phyloP scores from a whole-genome alignment of 768 basidiomycete species.

The Tylopilus sp. region DNA sequence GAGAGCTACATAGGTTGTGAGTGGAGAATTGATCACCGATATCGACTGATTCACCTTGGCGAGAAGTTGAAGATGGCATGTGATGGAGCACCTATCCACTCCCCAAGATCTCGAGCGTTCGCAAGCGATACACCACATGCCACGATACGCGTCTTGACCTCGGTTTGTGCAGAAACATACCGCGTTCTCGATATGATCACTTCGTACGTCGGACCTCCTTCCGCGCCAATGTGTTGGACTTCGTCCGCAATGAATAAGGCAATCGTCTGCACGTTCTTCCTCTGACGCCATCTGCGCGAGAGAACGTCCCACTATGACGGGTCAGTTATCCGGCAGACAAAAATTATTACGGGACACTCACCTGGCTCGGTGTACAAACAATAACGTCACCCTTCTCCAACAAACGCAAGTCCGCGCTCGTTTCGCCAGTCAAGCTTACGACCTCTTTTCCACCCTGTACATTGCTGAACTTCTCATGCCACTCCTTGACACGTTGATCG shows the following conservation, averaged over 20 bases:
- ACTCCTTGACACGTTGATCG: slow-evolving; percentile 83
- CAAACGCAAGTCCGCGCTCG: slow-evolving; percentile 83
- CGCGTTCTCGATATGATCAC: slow-evolving; percentile 95
- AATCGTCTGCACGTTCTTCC: slow-evolving; percentile 94
- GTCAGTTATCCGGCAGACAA: not conserved
- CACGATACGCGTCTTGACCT: slow-evolving; percentile 89
- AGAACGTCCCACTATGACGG: slow-evolving; percentile 83
- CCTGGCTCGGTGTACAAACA: slow-evolving; percentile 90
- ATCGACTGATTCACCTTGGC: slow-evolving; percentile 55
- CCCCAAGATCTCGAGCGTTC: slow-evolving; percentile 92
- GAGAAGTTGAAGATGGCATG: slow-evolving; percentile 99
- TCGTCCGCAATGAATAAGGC: slow-evolving; percentile 94
- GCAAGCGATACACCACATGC: slow-evolving; percentile 94
- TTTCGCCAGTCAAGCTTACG: slow-evolving; percentile 90
- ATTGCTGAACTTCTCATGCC: slow-evolving; percentile 77
- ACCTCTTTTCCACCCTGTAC: slow-evolving; percentile 94
- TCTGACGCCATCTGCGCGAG: slow-evolving; percentile 92
- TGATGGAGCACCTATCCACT: slow-evolving; percentile 94
- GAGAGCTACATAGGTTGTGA: slow-evolving; percentile 53
- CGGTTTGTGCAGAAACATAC: slow-evolving; percentile 92
- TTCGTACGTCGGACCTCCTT: slow-evolving; percentile 95
- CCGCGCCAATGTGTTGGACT: slow-evolving; percentile 90
- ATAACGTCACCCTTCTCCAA: slow-evolving; percentile 91
- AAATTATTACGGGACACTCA: slow-evolving; percentile 32
- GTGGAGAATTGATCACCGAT: slow-evolving; percentile 1